Evolutionary conservation across 164 flowering plant species (phyloP), one percentile per base, ranked within the genome.

Genomic region (Tetrastigma voinierianum): DNA sequence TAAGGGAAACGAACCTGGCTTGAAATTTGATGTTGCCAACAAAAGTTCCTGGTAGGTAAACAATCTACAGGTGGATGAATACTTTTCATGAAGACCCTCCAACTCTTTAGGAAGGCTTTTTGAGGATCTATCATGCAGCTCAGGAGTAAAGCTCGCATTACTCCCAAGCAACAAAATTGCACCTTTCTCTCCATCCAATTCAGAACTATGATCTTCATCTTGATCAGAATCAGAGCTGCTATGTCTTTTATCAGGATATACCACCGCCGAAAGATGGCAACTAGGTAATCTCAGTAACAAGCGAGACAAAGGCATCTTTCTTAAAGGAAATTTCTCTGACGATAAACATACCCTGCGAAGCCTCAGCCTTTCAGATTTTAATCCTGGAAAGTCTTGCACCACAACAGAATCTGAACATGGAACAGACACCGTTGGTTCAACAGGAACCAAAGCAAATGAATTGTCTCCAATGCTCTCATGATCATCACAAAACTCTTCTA

Each of bases 41-140:
- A 62, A 55, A 48, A 96, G 96, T 62, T 92, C 99, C 72, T 84
- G 75, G 70, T 80, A 90, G 49, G 67, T 71, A 70, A 89, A 96
- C 67, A 88, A 70, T 81, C 91, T 79, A 69, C 97, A 90, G 4
- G 80, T 82, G 10, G 94, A 80, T 14, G 88, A 88, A 80, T 81
- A 92, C 71, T 81, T 90, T 61, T 86, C 88, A 25, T 73, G 81
- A 51, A 90, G 74, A 51, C 71, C 78, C 72, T 83, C 78, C 70
- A 92, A 70, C 67, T 92, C 94, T 65, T 83, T 65, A 0, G 86
- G 84, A 24, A 87, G 32, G 14, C 43, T 62, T 8, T 70, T 78
- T 12, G 46, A 55, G 11, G 65, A 62, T 48, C 53, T 7, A 47
- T 18, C 24, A 53, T 66, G 72, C 5, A 73, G 74, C 32, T 55